A percentile compares a stretch with the other conserved stretches of the same genome.
phyloP scores from a whole-genome alignment of 768 basidiomycete genomes.

The Tylopilus sp. region DNA sequence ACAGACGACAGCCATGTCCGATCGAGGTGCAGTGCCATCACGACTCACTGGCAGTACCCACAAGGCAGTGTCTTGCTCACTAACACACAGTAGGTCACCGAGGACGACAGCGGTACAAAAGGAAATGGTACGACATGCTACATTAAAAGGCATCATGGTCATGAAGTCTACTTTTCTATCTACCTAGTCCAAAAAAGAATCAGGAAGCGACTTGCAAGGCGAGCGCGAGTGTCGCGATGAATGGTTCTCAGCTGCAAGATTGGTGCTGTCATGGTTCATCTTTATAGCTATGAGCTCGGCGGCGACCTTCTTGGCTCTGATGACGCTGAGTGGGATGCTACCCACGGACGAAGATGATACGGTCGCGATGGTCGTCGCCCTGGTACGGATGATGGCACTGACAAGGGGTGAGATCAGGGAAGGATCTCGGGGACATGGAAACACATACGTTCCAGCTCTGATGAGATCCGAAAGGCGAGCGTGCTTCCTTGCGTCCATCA shows the following conservation, averaged over 20 bases:
- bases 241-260: neutral
- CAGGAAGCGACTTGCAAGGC: conserved; percentile 5
- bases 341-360: conserved; percentile 13
- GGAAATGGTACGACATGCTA: neutral
- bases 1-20: no score
- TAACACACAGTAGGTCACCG: no score
- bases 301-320: conserved; percentile 73
- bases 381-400: conserved; percentile 35
- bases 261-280: neutral
- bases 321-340: conserved; percentile 44
- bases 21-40: no score
- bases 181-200: neutral
- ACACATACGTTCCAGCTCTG: conserved; percentile 47
- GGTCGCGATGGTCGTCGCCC: conserved; percentile 32
- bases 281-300: conserved; percentile 4
- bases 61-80: no score
- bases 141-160: neutral
- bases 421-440: neutral
- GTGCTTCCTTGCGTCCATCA: conserved; percentile 54
- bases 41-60: no score
- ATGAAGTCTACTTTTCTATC: neutral
- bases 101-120: neutral
- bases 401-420: neutral
- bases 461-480: conserved; percentile 51
- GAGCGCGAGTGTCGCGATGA: neutral